Evolutionary conservation across 768 basidiomycete species (phyloP).

Genomic region (Suillus americanus): DNA sequence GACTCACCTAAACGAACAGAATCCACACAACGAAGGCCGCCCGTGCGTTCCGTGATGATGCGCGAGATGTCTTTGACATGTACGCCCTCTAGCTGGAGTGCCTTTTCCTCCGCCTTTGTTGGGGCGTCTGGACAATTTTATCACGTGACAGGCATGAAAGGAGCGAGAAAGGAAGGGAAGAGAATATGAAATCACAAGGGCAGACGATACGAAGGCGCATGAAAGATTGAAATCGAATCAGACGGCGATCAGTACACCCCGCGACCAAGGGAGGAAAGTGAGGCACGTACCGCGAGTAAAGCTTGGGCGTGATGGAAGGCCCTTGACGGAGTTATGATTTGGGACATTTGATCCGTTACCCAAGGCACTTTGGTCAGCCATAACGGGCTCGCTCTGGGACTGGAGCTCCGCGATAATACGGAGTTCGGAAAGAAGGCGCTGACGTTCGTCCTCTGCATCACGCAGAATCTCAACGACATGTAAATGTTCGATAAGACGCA

Average conservation of each 20-base stretch:
- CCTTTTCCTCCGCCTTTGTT: conserved; percentile 30
- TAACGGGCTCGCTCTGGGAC: neutral
- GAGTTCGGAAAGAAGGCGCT: conserved; percentile 46
- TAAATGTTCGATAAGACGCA: conserved; percentile 71
- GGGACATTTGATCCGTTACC: neutral
- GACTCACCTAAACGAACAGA: conserved; percentile 3
- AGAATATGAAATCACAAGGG: neutral
- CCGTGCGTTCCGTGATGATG: conserved; percentile 1
- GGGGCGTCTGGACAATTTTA: conserved; percentile 36
- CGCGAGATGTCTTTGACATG: conserved; percentile 32
- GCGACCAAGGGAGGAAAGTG: neutral
- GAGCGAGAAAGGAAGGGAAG: neutral
- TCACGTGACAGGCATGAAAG: conserved; percentile 34
- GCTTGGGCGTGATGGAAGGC: neutral
- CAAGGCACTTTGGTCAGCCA: neutral
- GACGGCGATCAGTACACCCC: neutral
- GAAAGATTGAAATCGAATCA: neutral
- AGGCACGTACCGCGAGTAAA: conserved; percentile 8
- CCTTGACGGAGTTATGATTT: neutral
- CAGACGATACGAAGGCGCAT: neutral
- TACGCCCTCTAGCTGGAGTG: conserved; percentile 20
- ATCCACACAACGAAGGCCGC: neutral
- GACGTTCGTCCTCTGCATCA: conserved; percentile 49
- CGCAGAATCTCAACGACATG: conserved; percentile 71
- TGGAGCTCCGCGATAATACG: neutral